Base-by-base conservation (phyloP, 306 rosid genomes). In the Styphnolobium japonicum region DNA sequence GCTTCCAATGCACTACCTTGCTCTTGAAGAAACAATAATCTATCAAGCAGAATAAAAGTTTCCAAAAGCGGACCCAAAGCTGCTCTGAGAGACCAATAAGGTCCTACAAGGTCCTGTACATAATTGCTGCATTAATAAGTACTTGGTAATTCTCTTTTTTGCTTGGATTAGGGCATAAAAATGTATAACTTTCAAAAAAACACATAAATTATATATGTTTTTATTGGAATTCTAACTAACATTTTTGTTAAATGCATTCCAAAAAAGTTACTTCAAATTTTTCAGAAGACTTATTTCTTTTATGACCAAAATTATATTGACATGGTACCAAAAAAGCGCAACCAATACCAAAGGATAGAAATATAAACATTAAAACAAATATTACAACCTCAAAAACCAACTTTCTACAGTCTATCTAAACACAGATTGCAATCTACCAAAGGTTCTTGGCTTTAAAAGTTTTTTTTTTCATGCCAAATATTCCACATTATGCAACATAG, bases 1-100 rank as follows among this genome's bases (percentile, higher is more conserved):
- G 86, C 90, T 85, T 95, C 97, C 83, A 91, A 46, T 5, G 82
- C 82, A 76, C 82, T 77, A 25, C 87, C 97, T 80, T 88, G 93
- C 87, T 91, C 98, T 78, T 92, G 97, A 71, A 95, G 97, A 86
- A 90, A 92, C 85, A 92, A 75, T 56, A 95, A 64, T 82, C 98
- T 86, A 86, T 95, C 98, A 25, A 94, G 98, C 84, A 94, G 87
- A 86, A 92, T 78, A 63, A 88, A 87, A 33, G 97, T 94, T 85
- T 94, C 98, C 82, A 94, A 75, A 71, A 94, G 88, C 43, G 98
- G 96, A 56, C 98, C 96, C 33, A 95, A 73, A 65, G 97, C 90
- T 82, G 98, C 97, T 87, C 98, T 91, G 78, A 95, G 97, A 80
- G 97, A 87, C 98, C 98, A 95, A 83, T 87, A 95, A 43, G 92